Conservation (phyloP, 805 yeast species). For the Candida michaelii region DNA sequence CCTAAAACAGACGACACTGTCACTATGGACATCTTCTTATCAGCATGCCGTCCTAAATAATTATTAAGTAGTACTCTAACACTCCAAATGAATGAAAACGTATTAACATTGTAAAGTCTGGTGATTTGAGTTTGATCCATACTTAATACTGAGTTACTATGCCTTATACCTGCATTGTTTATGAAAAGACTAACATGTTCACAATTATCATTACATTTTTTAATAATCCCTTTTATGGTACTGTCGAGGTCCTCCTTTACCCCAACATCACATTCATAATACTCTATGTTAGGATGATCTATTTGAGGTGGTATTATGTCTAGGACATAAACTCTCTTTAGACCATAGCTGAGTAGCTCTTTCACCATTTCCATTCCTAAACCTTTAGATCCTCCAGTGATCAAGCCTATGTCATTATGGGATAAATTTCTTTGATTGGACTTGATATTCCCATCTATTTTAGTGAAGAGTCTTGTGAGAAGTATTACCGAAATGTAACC, state of each 20-base stretch:
- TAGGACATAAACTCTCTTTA: constrained; percentile 16
- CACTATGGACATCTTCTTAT: constrained; percentile 25
- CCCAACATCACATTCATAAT: constrained; percentile 25
- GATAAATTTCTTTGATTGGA: background rate
- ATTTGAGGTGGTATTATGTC: constrained; percentile 11
- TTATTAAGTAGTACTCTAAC: constrained; percentile 19
- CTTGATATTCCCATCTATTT: constrained; percentile 2
- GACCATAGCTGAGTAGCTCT: constrained; percentile 19
- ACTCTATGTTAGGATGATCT: constrained; percentile 12
- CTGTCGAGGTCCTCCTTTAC: constrained; percentile 16
- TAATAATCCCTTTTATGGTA: constrained; percentile 24
- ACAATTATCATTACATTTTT: constrained; percentile 11
- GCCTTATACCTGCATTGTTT: constrained; percentile 52
- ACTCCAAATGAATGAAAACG: constrained; percentile 30
- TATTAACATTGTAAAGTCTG: constrained; percentile 29
- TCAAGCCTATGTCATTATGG: constrained; percentile 27
- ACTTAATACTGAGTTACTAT: constrained; percentile 27
- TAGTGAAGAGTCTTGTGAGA: background rate
- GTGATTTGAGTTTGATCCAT: constrained; percentile 22
- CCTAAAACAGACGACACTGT: constrained; percentile 50
- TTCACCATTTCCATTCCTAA: constrained; percentile 45
- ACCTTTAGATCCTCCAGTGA: constrained; percentile 55
- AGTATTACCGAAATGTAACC: background rate
- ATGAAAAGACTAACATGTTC: constrained; percentile 28
- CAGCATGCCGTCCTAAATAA: background rate